A percentile compares a stretch with the other conserved stretches of the same genome.
These are phyloP conservation scores for Auricularia sp. DNA, from an alignment of 768 basidiomycete genomes.

Conservation along the genomic window DNA sequence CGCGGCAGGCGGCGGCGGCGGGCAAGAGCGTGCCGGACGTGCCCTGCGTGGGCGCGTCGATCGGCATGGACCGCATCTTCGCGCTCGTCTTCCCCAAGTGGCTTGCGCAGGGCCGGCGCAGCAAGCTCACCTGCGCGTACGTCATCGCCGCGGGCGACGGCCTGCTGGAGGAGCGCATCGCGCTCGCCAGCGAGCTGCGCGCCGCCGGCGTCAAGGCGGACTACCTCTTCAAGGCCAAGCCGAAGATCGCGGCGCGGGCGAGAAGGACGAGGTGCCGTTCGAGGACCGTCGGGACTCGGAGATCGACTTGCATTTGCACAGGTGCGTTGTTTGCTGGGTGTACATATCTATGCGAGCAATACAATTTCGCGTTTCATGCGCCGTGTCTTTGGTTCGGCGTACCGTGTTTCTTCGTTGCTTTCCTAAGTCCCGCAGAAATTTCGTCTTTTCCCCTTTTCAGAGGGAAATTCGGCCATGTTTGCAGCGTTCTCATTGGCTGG, in stretches of 20 bases:
- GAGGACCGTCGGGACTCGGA: no score
- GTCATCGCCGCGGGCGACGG: slow-evolving; percentile 90
- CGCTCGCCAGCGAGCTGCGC: slow-evolving; percentile 68
- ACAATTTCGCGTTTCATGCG: no score
- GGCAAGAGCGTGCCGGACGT: slow-evolving; percentile 41
- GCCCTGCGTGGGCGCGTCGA: slow-evolving; percentile 87
- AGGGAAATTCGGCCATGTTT: no score
- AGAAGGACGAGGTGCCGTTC: slow-evolving; percentile 87
- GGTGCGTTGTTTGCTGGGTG: no score
- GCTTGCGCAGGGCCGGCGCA: slow-evolving; percentile 66
- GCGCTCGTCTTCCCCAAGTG: slow-evolving; percentile 84
- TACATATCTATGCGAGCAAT: no score
- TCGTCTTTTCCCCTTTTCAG: no score
- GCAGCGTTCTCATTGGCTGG: no score
- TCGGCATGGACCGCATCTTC: slow-evolving; percentile 91
- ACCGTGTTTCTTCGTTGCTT: no score
- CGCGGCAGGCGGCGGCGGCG: slow-evolving; percentile 66
- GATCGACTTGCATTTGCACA: no score
- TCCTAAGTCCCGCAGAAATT: no score
- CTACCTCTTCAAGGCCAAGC: slow-evolving; percentile 87
- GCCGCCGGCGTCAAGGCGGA: slow-evolving; percentile 90
- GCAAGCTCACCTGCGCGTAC: slow-evolving; percentile 89
- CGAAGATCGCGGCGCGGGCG: slow-evolving; percentile 76
- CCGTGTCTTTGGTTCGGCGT: no score
- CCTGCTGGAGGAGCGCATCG: slow-evolving; percentile 73